These are phyloP conservation scores for Rhizoclosmatium sp. DNA, from an alignment of 192 early-diverging fungal genomes.

Conservation along the genomic window DNA sequence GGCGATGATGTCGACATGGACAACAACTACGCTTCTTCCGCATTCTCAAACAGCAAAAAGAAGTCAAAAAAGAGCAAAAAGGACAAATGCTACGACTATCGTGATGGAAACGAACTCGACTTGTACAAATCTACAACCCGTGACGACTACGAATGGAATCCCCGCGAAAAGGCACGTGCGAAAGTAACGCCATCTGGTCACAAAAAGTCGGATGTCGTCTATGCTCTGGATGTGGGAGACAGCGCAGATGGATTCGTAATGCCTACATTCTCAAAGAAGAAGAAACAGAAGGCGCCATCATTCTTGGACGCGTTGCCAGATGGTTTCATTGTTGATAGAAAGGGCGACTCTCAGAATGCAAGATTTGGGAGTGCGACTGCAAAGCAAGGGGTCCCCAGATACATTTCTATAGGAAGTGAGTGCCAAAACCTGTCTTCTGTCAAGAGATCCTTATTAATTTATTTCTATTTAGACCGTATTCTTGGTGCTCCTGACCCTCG, in stretches of 20 bases:
- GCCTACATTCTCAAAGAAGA: slow-evolving; percentile 11
- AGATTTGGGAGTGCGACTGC: background rate
- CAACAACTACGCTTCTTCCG: background rate
- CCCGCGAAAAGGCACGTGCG: background rate
- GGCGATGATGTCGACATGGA: background rate
- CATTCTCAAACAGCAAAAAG: background rate
- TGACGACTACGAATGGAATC: background rate
- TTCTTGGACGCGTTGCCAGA: background rate
- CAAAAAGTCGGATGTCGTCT: background rate
- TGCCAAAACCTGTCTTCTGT: background rate
- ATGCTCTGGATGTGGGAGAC: background rate
- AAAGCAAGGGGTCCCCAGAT: slow-evolving; percentile 13
- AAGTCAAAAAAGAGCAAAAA: slow-evolving; percentile 26
- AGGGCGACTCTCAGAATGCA: slow-evolving; percentile 12
- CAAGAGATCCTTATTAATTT: background rate
- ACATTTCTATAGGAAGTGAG: slow-evolving; percentile 17
- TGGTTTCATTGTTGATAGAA: slow-evolving; percentile 15
- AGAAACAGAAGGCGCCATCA: background rate
- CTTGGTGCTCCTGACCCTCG: slow-evolving; percentile 3
- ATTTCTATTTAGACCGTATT: slow-evolving; percentile 10
- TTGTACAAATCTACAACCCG: too few species aligned
- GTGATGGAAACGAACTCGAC: background rate
- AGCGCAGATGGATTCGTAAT: background rate
- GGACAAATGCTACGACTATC: background rate
- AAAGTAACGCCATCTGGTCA: background rate